Percentiles rank a stretch among this genome's conserved stretches.
These are phyloP conservation scores for Datisca glomerata DNA, from an alignment of 306 rosid genomes.

Conservation along the genomic window DNA sequence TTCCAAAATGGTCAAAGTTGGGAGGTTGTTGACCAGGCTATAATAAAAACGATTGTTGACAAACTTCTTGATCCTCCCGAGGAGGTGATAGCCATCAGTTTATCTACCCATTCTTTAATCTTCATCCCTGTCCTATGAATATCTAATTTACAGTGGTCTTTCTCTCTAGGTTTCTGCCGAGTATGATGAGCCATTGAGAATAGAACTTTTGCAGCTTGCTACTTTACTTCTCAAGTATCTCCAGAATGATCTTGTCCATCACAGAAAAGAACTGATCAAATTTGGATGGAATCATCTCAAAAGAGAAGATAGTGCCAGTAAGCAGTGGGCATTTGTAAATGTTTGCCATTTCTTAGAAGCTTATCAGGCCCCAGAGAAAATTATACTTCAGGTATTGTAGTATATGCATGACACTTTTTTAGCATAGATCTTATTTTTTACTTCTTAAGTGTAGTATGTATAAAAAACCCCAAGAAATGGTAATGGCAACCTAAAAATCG, in stretches of 20 bases:
- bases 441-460: no score
- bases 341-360: conserved; percentile 99
- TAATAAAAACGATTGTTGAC: conserved; percentile 87
- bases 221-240: conserved; percentile 96
- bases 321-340: conserved; percentile 99
- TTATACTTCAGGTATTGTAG: conserved; percentile 76
- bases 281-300: conserved; percentile 99
- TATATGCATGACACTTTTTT: neutral
- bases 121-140: conserved; percentile 10
- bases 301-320: conserved; percentile 99
- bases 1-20: conserved; percentile 95
- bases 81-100: no score
- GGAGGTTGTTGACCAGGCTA: conserved; percentile 90
- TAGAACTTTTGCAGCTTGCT: conserved; percentile 94
- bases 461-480: no score
- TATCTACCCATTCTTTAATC: conserved; percentile 8
- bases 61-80: conserved; percentile 99
- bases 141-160: conserved; percentile 11
- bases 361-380: conserved; percentile 98
- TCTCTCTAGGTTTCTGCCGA: conserved; percentile 88
- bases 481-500: no score
- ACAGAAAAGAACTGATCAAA: conserved; percentile 91
- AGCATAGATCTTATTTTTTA: no score
- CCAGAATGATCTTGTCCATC: conserved; percentile 93
- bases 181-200: conserved; percentile 90